phyloP scores from a whole-genome alignment of 2,329 filamentous ascomycete species.

The Chaetomium olivaceum region DNA sequence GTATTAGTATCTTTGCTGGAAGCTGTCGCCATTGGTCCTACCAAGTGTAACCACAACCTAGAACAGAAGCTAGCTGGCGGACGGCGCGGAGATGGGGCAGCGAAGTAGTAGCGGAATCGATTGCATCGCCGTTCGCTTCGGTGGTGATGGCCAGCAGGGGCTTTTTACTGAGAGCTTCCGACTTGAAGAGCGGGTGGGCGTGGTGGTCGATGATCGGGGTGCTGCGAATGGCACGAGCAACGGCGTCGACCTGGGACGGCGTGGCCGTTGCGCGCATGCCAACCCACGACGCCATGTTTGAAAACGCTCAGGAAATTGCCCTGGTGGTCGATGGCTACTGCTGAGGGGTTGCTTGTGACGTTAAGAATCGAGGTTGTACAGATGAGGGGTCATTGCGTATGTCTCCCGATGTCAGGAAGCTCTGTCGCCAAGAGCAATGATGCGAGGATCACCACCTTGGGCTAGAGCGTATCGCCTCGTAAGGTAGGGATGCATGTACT shows the following conservation, averaged over 20 bases:
- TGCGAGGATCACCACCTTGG: background rate
- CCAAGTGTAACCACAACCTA: slow-evolving; percentile 65
- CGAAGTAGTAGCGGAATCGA: slow-evolving; percentile 61
- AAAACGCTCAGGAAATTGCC: background rate
- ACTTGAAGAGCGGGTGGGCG: slow-evolving; percentile 66
- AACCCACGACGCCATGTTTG: slow-evolving; percentile 33
- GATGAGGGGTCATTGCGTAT: background rate
- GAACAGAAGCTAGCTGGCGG: slow-evolving; percentile 65
- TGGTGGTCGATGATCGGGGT: slow-evolving; percentile 74
- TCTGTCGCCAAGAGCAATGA: slow-evolving; percentile 3
- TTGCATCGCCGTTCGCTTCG: slow-evolving; percentile 69
- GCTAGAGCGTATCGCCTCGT: background rate
- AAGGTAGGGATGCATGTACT: background rate
- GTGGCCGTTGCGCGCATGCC: slow-evolving; percentile 33
- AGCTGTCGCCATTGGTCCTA: background rate
- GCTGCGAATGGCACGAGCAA: slow-evolving; percentile 47
- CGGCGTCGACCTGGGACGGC: slow-evolving; percentile 36
- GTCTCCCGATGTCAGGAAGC: background rate
- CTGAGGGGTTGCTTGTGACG: background rate
- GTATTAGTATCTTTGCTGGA: background rate
- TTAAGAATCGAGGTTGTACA: background rate
- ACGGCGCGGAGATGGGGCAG: slow-evolving; percentile 71
- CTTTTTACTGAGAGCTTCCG: slow-evolving; percentile 48
- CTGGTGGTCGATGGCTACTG: background rate
- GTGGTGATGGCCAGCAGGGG: slow-evolving; percentile 63